Evolutionary conservation across 768 basidiomycete genomes (phyloP).

Genomic region (Mycena leptocephala): DNA sequence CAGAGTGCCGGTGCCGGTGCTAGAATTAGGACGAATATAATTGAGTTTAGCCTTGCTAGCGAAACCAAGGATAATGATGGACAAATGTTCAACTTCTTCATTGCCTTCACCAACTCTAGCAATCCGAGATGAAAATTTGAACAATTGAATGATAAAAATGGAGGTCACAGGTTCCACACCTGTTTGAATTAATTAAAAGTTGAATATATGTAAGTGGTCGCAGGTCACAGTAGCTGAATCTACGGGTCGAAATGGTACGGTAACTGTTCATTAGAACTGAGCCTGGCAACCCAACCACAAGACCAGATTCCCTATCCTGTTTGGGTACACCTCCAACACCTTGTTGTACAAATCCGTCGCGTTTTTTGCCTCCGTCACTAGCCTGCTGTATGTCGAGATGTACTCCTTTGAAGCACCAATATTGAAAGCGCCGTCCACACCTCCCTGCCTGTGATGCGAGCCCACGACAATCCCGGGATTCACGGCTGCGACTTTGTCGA

Average conservation of each 20-base stretch:
- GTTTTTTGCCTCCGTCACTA: constrained; percentile 17
- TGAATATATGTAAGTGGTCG: background rate
- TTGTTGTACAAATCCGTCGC: constrained; percentile 18
- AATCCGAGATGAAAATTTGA: background rate
- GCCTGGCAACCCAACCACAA: constrained; percentile 24
- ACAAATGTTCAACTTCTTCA: too few relatives aligned
- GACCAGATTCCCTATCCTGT: constrained; percentile 23
- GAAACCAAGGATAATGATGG: too few relatives aligned
- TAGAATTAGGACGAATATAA: too few relatives aligned
- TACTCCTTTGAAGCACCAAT: constrained; percentile 25
- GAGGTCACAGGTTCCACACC: background rate
- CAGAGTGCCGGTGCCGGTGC: too few relatives aligned
- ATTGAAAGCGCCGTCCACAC: constrained; percentile 17
- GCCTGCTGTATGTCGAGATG: constrained; percentile 16
- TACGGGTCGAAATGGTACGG: constrained; percentile 6
- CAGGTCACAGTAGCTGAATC: constrained; percentile 3
- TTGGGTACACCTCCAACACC: constrained; percentile 22
- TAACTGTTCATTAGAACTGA: constrained; percentile 18
- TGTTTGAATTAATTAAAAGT: background rate
- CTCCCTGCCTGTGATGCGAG: constrained; percentile 22
- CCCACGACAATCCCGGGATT: constrained; percentile 24
- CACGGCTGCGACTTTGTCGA: constrained; percentile 22
- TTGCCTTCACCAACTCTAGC: background rate
- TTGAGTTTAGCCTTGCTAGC: too few relatives aligned
- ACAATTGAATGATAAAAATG: constrained; percentile 1